A percentile compares a stretch with the other conserved stretches of the same genome.
Evolutionary conservation across 495 filamentous ascomycete species (phyloP).

Genomic region (Tricharina praecox): DNA sequence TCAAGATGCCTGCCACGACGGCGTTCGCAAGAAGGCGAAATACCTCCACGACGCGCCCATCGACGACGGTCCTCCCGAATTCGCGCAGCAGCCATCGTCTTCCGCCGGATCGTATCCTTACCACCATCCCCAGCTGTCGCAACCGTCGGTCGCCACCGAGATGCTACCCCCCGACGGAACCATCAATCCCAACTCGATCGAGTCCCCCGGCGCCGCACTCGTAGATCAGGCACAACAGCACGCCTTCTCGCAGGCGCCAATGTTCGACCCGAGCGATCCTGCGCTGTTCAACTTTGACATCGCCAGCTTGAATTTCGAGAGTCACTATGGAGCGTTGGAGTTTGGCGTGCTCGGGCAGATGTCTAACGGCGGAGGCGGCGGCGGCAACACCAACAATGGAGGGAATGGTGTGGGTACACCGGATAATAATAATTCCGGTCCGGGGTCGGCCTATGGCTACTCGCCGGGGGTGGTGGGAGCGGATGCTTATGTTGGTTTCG

Average conservation of each 20-base stretch:
- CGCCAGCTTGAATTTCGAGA: slow-evolving; percentile 85
- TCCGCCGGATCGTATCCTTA: slow-evolving; percentile 14
- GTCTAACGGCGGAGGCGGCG: no score
- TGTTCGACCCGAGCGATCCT: slow-evolving; percentile 71
- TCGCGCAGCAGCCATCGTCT: slow-evolving; percentile 14
- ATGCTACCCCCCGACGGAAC: slow-evolving; percentile 26
- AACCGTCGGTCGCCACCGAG: slow-evolving; percentile 11
- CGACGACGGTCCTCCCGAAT: slow-evolving; percentile 32
- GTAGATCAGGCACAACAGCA: slow-evolving; percentile 16
- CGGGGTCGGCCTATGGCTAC: slow-evolving; percentile 20
- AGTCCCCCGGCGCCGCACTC: slow-evolving; percentile 19
- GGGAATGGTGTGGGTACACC: slow-evolving; percentile 8
- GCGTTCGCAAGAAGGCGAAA: slow-evolving; percentile 95
- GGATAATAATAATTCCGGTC: slow-evolving; percentile 17
- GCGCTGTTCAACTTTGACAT: slow-evolving; percentile 86
- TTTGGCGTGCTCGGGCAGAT: slow-evolving; percentile 91
- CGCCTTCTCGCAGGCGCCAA: slow-evolving; percentile 14
- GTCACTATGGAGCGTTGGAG: slow-evolving; percentile 82
- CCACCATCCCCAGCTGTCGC: slow-evolving; percentile 8
- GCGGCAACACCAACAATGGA: no score
- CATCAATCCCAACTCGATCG: slow-evolving; percentile 24
- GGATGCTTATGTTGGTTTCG: slow-evolving; percentile 20
- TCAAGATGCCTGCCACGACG: slow-evolving; percentile 80
- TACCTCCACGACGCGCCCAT: slow-evolving; percentile 92
- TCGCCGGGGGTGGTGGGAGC: slow-evolving; percentile 18